phyloP scores from a whole-genome alignment of 2,329 filamentous ascomycete genomes.

The Aspergillus jensenii region DNA sequence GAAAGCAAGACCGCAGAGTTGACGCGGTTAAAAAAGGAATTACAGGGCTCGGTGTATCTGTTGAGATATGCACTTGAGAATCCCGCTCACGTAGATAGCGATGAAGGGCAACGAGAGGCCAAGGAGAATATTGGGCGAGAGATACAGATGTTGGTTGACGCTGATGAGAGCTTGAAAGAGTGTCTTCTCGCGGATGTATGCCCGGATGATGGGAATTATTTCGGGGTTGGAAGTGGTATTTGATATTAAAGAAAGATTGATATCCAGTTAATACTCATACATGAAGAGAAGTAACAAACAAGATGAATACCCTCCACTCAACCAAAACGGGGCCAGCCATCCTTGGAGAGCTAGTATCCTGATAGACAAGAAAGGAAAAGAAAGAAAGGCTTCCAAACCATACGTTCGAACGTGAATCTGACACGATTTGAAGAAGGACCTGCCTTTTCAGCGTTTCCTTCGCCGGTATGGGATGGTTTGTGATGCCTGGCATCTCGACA shows the following conservation, averaged over 20 bases:
- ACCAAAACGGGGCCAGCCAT: no score
- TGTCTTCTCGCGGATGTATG: conserved; percentile 27
- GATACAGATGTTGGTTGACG: conserved; percentile 35
- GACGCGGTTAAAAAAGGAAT: conserved; percentile 24
- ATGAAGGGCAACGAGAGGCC: conserved; percentile 21
- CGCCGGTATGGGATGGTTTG: no score
- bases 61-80: conserved; percentile 33
- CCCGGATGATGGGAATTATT: conserved; percentile 17
- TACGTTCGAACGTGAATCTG: no score
- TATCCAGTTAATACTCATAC: background rate
- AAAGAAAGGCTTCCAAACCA: no score
- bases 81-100: conserved; percentile 18
- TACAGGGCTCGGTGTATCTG: conserved; percentile 28
- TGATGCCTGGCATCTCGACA: no score
- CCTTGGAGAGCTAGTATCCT: no score
- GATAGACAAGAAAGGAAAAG: no score
- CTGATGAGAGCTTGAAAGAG: conserved; percentile 32
- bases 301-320: no score
- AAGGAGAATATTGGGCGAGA: conserved; percentile 34
- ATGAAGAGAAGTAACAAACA: no score
- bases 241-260: background rate
- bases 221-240: conserved; percentile 4
- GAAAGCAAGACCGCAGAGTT: conserved; percentile 14
- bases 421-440: no score
- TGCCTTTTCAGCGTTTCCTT: no score